phyloP scores from a whole-genome alignment of 805 yeast species.

The Scheffersomyces amazonensis region DNA sequence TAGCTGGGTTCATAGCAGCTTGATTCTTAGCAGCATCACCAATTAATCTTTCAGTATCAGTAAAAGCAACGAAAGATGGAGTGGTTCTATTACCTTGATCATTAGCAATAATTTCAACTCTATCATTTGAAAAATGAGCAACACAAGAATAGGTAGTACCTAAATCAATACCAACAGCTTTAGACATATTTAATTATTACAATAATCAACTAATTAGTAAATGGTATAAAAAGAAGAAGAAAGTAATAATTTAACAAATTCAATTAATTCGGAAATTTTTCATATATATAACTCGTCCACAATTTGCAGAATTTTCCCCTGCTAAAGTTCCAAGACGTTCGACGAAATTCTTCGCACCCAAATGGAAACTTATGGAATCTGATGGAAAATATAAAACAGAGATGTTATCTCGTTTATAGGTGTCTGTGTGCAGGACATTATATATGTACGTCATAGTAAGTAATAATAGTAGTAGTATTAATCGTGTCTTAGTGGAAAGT shows the following conservation, averaged over 20 bases:
- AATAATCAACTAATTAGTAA: slow-evolving; percentile 1
- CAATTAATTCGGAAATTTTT: not conserved
- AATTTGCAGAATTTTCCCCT: not conserved
- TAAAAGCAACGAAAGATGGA: slow-evolving; percentile 94
- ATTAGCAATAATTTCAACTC: slow-evolving; percentile 94
- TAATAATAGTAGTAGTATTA: too few species aligned
- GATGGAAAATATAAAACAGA: slow-evolving; percentile 1
- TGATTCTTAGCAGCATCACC: slow-evolving; percentile 99
- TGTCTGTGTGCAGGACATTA: too few species aligned
- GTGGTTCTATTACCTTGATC: slow-evolving; percentile 99
- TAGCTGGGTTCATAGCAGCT: slow-evolving; percentile 91
- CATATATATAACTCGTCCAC: not conserved
- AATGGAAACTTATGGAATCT: slow-evolving; percentile 2
- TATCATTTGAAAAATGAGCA: slow-evolving; percentile 88
- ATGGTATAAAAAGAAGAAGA: slow-evolving; percentile 1
- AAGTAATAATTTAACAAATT: not conserved
- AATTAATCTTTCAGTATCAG: slow-evolving; percentile 88
- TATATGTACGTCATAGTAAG: too few species aligned
- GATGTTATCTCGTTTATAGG: too few species aligned
- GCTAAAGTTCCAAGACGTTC: slow-evolving; percentile 2
- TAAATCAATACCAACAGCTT: slow-evolving; percentile 87
- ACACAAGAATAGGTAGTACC: slow-evolving; percentile 96
- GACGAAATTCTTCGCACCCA: slow-evolving; percentile 2
- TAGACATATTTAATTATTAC: slow-evolving; percentile 36
- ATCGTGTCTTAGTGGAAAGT: too few species aligned